Evolutionary conservation across 2,329 filamentous ascomycete species (phyloP), one percentile per base, ranked within the genome.

Genomic region (Aspergillus cejpii): DNA sequence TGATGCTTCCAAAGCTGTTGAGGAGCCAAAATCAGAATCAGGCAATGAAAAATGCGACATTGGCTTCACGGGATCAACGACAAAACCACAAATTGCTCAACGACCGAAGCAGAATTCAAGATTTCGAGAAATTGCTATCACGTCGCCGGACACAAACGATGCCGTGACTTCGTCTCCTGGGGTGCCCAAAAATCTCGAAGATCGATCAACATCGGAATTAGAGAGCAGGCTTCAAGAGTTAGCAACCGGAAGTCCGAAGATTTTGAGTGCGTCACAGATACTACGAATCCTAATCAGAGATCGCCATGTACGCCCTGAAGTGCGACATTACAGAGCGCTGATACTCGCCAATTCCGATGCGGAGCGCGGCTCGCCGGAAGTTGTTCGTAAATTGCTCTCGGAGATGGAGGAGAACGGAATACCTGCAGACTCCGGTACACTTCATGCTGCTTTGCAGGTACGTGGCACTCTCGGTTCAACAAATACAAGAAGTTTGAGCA

Each of bases 371-470:
- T 88, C 84, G 4, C 81, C 82, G 2, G 73, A 74, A 21, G 77
- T 78, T 37, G 77, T 91, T 19, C 63, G 68, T 26, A 70, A 68
- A 15, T 69, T 94, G n/a, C 67, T 95, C 19, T 68, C 78, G 17
- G 87, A 95, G 57, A 86, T 96, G 81, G 73, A 75, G 34, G 62
- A 67, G 1, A 71, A 75, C 33, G 74, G 73, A 0, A 72, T 96
- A 36, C 69, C 78, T 33, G 74, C 80, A 6, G 85, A 88, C 53
- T 74, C 76, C 1, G 73, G 74, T 3, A 75, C 85, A 2, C 91
- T 87, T 57, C 83, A 90, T 63, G 79, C 79, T 49, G 79, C 84
- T 2, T 69, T 96, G 29, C 79, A 81, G 64, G 81, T 84, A 61
- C 19, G 69, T 20, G 69, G 15, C 15, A 6, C 19, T 11, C 6